Conservation (phyloP, 768 basidiomycete genomes). For the Lentinula boryana region DNA sequence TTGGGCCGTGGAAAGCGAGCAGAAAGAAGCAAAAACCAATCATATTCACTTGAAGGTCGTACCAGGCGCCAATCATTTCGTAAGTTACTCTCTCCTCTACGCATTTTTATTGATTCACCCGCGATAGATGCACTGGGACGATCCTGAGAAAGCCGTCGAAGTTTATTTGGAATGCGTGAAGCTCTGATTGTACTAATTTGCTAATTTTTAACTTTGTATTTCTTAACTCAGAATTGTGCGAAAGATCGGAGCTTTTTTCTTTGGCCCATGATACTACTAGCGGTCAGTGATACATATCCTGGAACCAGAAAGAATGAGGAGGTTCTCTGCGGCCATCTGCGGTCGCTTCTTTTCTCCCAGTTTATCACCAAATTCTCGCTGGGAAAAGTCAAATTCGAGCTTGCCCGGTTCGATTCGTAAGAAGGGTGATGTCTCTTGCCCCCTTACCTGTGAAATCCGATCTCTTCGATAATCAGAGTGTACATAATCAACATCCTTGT, state of each 20-base stretch:
- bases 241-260: background rate
- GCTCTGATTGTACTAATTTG: background rate
- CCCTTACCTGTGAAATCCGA: too few species aligned
- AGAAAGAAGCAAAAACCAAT: background rate
- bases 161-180: background rate
- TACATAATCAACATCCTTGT: too few species aligned
- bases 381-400: too few species aligned
- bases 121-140: background rate
- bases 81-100: slow-evolving; percentile 8
- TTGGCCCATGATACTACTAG: background rate
- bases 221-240: too few species aligned
- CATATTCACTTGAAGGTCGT: slow-evolving; percentile 11
- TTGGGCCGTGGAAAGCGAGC: slow-evolving; percentile 15
- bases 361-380: too few species aligned
- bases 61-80: slow-evolving; percentile 18
- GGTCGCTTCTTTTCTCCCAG: too few species aligned
- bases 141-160: background rate
- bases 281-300: too few species aligned
- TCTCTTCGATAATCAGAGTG: too few species aligned
- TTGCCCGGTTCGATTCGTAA: too few species aligned
- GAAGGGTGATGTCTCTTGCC: too few species aligned
- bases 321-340: too few species aligned
- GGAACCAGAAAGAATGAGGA: too few species aligned
- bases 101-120: background rate
- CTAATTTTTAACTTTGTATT: background rate